Conservation (phyloP, 176 grass and related monocot genomes). For the Areca catechu region DNA sequence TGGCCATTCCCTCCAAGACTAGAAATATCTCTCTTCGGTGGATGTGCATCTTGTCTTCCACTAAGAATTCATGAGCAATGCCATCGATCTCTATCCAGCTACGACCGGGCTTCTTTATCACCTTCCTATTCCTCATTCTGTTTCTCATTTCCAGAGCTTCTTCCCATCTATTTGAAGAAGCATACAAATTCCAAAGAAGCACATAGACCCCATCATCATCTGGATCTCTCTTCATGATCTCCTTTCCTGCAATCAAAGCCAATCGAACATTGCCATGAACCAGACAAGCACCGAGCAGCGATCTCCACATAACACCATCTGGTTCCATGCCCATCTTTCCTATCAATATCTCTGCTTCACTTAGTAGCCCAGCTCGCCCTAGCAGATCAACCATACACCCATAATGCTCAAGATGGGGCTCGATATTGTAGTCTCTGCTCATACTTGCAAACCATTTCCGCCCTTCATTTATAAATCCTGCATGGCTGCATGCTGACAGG, state of each 20-base stretch:
- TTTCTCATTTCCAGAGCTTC: slow-evolving; percentile 48
- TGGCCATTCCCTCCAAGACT: slow-evolving; percentile 31
- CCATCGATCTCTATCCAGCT: slow-evolving; percentile 67
- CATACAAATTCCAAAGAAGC: slow-evolving; percentile 60
- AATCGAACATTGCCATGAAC: slow-evolving; percentile 43
- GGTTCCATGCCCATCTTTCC: slow-evolving; percentile 43
- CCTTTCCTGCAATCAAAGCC: slow-evolving; percentile 54
- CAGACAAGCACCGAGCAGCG: slow-evolving; percentile 54
- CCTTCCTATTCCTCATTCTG: slow-evolving; percentile 37
- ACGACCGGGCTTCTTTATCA: slow-evolving; percentile 50
- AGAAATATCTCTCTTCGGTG: slow-evolving; percentile 46
- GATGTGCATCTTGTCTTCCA: slow-evolving; percentile 41
- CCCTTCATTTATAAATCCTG: slow-evolving; percentile 51
- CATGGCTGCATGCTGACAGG: slow-evolving; percentile 51
- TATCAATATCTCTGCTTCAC: slow-evolving; percentile 44
- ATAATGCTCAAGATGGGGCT: slow-evolving; percentile 44
- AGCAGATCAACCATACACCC: slow-evolving; percentile 70
- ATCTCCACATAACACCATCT: slow-evolving; percentile 65
- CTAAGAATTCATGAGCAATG: slow-evolving; percentile 50
- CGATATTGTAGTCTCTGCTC: slow-evolving; percentile 26
- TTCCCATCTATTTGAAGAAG: slow-evolving; percentile 54
- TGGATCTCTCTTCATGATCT: slow-evolving; percentile 48
- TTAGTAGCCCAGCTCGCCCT: slow-evolving; percentile 46
- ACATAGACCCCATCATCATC: slow-evolving; percentile 57
- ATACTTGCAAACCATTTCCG: slow-evolving; percentile 34